Evolutionary conservation across 2,329 filamentous ascomycete species (phyloP), one percentile per base, ranked within the genome.

Genomic region (Clonostachys rosea): DNA sequence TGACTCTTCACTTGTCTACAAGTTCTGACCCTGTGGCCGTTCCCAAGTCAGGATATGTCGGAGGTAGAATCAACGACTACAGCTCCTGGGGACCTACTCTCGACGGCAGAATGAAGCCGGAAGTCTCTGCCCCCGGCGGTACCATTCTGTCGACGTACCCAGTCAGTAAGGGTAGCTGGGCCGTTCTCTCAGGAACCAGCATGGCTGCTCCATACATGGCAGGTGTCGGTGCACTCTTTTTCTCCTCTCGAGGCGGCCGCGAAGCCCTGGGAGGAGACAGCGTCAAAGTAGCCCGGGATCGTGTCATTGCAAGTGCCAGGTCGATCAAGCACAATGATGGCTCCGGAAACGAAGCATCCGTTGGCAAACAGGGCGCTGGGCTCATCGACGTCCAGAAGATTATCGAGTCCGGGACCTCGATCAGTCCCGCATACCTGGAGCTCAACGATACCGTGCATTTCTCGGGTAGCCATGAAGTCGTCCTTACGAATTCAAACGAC

Each of bases 21-120:
- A 59, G 55, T 44, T 53, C 56, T 5, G 52, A 60, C 34, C 49
- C 50, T 24, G 49, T 57, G 1, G 51, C 58, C 12, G 53, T 50
- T 12, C 40, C 60, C 18, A 49, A 54, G 11, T 53, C 24, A 30
- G 24, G 58, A 35, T 40, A 56, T 1, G 50, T 52, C 3, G 69
- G 63, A 13, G 67, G 65, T 5, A 63, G 61, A 14, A 56, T 76
- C 35, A 80, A 74, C 55, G 62, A 60, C 6, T 82, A 67, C 59
- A 79, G 75, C 40, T 76, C 73, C 6, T 85, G 80, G 81, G 81
- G 81, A 8, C 81, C 81, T 3, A 80, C 74, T 4, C 83, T 72
- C 59, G 79, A 84, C 55, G 37, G 49, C 5, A 18, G 47, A 30
- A 67, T 79, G 52, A 81, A 80, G 60, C 79, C 79, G 1, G 71